A percentile compares a stretch with the other conserved stretches of the same genome.
Conservation (phyloP, 2,329 filamentous ascomycete genomes). For the Raffaelea arxii region DNA sequence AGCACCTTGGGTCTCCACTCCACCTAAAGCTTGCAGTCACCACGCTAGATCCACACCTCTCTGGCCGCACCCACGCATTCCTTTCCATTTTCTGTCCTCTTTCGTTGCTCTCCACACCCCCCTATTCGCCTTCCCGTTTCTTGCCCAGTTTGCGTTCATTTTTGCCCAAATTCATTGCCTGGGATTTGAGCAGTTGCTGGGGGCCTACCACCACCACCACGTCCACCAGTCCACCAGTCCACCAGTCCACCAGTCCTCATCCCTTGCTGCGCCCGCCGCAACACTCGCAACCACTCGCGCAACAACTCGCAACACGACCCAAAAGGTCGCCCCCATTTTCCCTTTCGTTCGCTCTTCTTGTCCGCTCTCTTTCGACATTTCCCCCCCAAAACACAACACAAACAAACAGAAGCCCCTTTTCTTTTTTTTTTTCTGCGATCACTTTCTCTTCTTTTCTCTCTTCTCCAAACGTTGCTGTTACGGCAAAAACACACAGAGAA, state of each 20-base stretch:
- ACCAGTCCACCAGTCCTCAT: not conserved
- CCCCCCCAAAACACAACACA: constrained; percentile 9
- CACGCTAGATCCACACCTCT: constrained; percentile 12
- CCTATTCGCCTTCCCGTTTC: not conserved
- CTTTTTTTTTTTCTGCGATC: constrained; percentile 1
- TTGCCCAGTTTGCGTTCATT: too few species aligned
- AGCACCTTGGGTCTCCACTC: too few species aligned
- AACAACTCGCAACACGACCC: too few species aligned
- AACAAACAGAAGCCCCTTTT: constrained; percentile 6
- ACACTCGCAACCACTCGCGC: too few species aligned
- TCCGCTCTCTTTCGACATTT: constrained; percentile 10
- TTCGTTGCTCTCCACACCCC: constrained; percentile 1
- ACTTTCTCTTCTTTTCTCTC: constrained; percentile 2
- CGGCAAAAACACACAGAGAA: constrained; percentile 6
- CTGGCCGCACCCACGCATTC: constrained; percentile 16
- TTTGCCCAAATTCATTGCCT: not conserved
- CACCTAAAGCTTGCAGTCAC: too few species aligned
- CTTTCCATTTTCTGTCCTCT: constrained; percentile 10
- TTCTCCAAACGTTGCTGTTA: constrained; percentile 10
- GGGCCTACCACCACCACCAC: too few species aligned
- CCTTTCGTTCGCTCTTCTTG: constrained; percentile 7
- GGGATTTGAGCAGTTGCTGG: too few species aligned
- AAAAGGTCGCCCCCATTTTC: too few species aligned
- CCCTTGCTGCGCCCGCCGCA: too few species aligned
- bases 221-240: constrained; percentile 1